A percentile compares a stretch with the other conserved stretches of the same genome.
Evolutionary conservation across 768 basidiomycete genomes (phyloP).

Genomic region (Pleurotus salmoneostramineus): DNA sequence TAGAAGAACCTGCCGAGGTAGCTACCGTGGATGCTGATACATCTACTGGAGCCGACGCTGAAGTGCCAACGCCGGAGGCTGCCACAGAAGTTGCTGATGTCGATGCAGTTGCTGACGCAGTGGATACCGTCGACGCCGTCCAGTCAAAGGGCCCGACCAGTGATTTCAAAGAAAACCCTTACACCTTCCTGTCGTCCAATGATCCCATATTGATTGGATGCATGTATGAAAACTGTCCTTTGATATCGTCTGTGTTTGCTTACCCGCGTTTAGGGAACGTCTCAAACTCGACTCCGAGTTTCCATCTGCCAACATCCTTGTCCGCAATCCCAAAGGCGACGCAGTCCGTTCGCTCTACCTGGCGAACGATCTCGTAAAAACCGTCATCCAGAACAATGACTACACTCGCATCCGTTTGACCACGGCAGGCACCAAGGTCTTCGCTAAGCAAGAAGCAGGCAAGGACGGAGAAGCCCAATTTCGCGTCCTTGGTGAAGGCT

Average conservation of each 20-base stretch:
- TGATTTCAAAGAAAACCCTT: slow-evolving; percentile 87
- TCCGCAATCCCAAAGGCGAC: slow-evolving; percentile 77
- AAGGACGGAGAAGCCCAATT: slow-evolving; percentile 59
- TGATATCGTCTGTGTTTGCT: not conserved
- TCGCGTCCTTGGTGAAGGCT: slow-evolving; percentile 79
- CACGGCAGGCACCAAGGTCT: slow-evolving; percentile 91
- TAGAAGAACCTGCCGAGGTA: slow-evolving; percentile 20
- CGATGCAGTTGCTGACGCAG: not conserved
- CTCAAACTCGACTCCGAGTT: slow-evolving; percentile 69
- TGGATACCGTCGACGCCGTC: not conserved
- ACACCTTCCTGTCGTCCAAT: slow-evolving; percentile 69
- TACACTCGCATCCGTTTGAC: slow-evolving; percentile 83
- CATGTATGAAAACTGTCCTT: slow-evolving; percentile 49
- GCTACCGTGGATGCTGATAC: slow-evolving; percentile 6
- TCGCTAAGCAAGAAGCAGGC: slow-evolving; percentile 83
- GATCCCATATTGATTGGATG: slow-evolving; percentile 70
- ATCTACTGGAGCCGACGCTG: not conserved
- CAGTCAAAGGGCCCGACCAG: slow-evolving; percentile 22
- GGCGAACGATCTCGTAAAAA: slow-evolving; percentile 79
- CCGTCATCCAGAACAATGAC: slow-evolving; percentile 77
- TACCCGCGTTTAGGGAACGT: slow-evolving; percentile 46
- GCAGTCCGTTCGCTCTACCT: slow-evolving; percentile 83
- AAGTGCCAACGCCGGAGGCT: not conserved
- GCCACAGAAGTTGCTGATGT: not conserved
- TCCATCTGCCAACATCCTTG: slow-evolving; percentile 74